These are phyloP conservation scores for Prunella vulgaris DNA, from an alignment of 257 asterid genomes.

Conservation along the genomic window DNA sequence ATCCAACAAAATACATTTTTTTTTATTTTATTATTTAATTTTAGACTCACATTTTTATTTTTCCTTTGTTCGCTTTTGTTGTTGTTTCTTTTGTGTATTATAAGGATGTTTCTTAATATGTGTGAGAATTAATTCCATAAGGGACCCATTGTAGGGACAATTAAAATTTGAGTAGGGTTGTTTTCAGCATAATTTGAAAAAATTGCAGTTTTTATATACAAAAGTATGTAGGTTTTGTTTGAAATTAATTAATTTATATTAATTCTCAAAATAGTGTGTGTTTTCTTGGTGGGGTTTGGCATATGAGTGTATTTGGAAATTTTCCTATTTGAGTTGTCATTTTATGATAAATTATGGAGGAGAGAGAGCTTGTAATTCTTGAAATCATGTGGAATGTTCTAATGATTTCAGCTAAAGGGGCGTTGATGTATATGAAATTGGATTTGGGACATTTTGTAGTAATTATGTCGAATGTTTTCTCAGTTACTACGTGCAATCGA, in stretches of 20 bases:
- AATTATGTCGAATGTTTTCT: conserved; percentile 2
- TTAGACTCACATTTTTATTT: too few relatives aligned
- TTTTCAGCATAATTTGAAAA: too few relatives aligned
- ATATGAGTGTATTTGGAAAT: neutral
- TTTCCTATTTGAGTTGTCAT: neutral
- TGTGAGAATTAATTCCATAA: neutral
- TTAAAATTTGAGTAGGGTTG: too few relatives aligned
- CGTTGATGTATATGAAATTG: neutral
- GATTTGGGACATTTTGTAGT: neutral
- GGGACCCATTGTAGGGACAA: too few relatives aligned
- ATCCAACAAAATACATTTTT: too few relatives aligned
- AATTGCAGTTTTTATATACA: too few relatives aligned
- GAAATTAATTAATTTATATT: too few relatives aligned
- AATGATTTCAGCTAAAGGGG: conserved; percentile 7
- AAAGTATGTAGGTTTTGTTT: too few relatives aligned
- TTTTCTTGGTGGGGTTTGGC: too few relatives aligned
- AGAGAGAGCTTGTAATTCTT: neutral
- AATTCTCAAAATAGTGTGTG: too few relatives aligned
- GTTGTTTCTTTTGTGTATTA: neutral
- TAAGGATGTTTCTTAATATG: conserved; percentile 5
- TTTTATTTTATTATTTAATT: too few relatives aligned
- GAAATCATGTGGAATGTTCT: neutral
- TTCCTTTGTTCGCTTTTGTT: neutral
- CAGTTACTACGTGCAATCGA: conserved; percentile 75
- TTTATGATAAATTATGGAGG: neutral